Conservation (phyloP, 805 yeast species). For the Candida xiaguanensis region DNA sequence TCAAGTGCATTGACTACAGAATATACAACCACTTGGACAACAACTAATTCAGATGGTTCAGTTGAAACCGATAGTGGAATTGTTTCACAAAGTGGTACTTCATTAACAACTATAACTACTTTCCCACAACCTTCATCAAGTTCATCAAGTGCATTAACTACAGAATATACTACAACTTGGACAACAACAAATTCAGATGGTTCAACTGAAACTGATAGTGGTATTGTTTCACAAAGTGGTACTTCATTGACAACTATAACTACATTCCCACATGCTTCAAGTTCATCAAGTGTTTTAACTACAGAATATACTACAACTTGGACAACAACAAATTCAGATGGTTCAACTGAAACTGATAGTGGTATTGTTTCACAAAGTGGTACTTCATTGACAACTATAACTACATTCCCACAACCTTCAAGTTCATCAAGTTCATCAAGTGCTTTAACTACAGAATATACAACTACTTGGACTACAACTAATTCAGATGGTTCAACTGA, state of each 20-base stretch:
- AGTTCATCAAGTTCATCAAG: neutral
- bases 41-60: constrained; percentile 7
- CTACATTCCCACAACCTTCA: constrained; percentile 8
- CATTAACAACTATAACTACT: constrained; percentile 4
- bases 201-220: constrained; percentile 15
- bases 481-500: constrained; percentile 12
- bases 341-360: constrained; percentile 12
- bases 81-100: constrained; percentile 4
- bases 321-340: constrained; percentile 12
- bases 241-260: too few species aligned
- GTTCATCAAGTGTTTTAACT: neutral
- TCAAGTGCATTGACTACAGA: constrained; percentile 8
- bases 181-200: constrained; percentile 13
- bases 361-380: constrained; percentile 14
- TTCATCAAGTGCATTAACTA: too few species aligned
- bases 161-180: constrained; percentile 12
- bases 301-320: constrained; percentile 8
- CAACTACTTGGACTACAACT: constrained; percentile 14
- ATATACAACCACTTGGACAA: constrained; percentile 9
- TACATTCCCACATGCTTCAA: too few species aligned
- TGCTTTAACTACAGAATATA: constrained; percentile 2
- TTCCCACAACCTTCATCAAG: constrained; percentile 1
- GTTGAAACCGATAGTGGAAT: constrained; percentile 6
- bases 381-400: too few species aligned
- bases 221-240: too few species aligned